Base-by-base conservation (phyloP, 202 grass and related monocot genomes). In the Setaria viridis region DNA sequence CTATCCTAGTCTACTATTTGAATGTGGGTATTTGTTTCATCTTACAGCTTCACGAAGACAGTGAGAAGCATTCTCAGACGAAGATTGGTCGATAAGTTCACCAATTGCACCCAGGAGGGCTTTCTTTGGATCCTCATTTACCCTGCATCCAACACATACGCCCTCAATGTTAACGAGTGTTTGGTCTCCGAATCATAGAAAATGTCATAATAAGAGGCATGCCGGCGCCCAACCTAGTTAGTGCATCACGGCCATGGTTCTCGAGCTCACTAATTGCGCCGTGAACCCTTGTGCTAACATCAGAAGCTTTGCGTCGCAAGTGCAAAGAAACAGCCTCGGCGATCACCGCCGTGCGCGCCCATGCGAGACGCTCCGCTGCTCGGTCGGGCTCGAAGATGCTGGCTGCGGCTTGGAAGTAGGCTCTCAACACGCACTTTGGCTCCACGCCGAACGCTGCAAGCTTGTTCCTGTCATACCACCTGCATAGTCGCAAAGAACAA, bases 361-460 rank as follows among this genome's bases (percentile, higher is more conserved):
- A 97, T 11, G 37, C 86, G 0, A 88, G 58, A 3, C 92, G 72
- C 58, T 94, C 90, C 0, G 15, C 47, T 17, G 81, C 85, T 50
- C 90, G 67, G 21, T 85, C 32, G 2, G 92, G 84, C 17, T 94
- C 94, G 19, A 94, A 97, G 39, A 91, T 81, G 57, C 41, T 84
- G 3, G 88, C 85, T 1, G 77, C 43, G 1, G 94, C 92, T 14
- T 94, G 35, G 73, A 97, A 97, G 64, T 81, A 91, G 17, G 67
- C 83, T 62, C 54, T 83, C 62, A 92, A 33, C 0, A 57, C 45
- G 49, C 77, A 77, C 19, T 79, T 35, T 7, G 3, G 10, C 4
- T 62, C 81, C 15, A 89, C 77, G 0, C 77, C 80, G 4, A 74
- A 68, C 48, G 4, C 17, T 3, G 29, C 30, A 1, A 92, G 80